A percentile compares a stretch with the other conserved stretches of the same genome.
These are phyloP conservation scores for Cladosporium sp. DNA, from an alignment of 2,329 filamentous ascomycete genomes.

Conservation along the genomic window DNA sequence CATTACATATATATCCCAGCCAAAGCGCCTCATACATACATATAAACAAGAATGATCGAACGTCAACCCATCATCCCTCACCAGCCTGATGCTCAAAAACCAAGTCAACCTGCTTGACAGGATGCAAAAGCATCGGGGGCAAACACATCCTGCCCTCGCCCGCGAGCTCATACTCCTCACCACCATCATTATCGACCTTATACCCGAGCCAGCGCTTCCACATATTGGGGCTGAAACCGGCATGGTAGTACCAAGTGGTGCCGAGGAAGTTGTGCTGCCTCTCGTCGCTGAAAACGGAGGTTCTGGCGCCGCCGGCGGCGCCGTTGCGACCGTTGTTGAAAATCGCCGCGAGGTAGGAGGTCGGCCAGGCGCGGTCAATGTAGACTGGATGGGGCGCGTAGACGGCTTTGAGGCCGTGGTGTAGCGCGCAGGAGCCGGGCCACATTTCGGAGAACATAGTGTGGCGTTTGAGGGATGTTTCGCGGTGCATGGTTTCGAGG, in stretches of 20 bases:
- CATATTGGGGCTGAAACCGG: slow-evolving; percentile 48
- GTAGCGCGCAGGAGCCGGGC: slow-evolving; percentile 63
- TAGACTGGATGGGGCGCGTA: slow-evolving; percentile 57
- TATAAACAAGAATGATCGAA: no score
- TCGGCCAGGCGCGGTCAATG: slow-evolving; percentile 53
- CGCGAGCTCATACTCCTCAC: slow-evolving; percentile 39
- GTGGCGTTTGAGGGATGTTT: slow-evolving; percentile 62
- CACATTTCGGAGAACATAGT: slow-evolving; percentile 80
- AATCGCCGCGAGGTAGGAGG: slow-evolving; percentile 49
- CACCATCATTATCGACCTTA: slow-evolving; percentile 48
- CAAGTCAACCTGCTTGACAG: slow-evolving; percentile 45
- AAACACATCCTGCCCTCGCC: slow-evolving; percentile 46
- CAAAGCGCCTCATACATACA: no score
- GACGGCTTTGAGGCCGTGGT: slow-evolving; percentile 73
- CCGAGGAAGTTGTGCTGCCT: slow-evolving; percentile 51
- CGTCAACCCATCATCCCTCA: slow-evolving; percentile 10
- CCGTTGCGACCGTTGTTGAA: slow-evolving; percentile 54
- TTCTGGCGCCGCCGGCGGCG: slow-evolving; percentile 44
- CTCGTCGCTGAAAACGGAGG: slow-evolving; percentile 46
- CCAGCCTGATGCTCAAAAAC: slow-evolving; percentile 33
- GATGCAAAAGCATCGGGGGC: slow-evolving; percentile 43
- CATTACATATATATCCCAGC: no score
- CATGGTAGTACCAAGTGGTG: slow-evolving; percentile 51
- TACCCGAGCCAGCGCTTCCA: slow-evolving; percentile 55
- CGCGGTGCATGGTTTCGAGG: slow-evolving; percentile 68